Evolutionary conservation across 2,329 filamentous ascomycete species (phyloP), one percentile per base, ranked within the genome.

Genomic region (Penicillium sp.): DNA sequence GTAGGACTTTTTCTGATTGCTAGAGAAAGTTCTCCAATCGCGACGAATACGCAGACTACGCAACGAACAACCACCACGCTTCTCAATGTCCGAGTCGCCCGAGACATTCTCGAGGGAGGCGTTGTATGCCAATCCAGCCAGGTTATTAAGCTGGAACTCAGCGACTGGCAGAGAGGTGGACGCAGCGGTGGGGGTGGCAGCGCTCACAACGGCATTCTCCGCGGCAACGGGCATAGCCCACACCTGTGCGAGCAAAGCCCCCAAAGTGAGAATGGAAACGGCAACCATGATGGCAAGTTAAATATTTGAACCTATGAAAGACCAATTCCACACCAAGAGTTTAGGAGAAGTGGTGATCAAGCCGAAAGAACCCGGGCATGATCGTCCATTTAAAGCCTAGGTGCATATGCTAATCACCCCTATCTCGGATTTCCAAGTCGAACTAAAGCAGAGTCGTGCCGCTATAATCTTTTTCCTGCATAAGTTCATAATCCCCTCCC

Each of bases 1-100:
- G 65, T 82, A 83, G 7, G 69, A 69, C 23, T 71, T 70, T 54
- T 72, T 73, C 60, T 78, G 69, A 0, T 53, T 19, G 21, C 59
- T 51, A 6, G 72, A 70, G 42, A 79, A 72, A 4, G 71, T 42
- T 40, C 64, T 67, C 71, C 71, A 71, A 48, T 70, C 60, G 31
- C 67, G 67, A 51, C 67, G 67, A 23, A 69, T 43, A 7, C 63
- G 65, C 33, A 70, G 37, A 10, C 48, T 67, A 17, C 62, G 27
- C 35, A 54, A 21, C 2, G 59, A 59, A 41, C 65, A 68, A 9
- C 48, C 54, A 2, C 56, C 45, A 1, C 60, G 54, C 45, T 63
- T 53, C 19, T 54, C 35, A 21, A 23, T 42, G 6, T 48, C 38
- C 0, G 51, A 41, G 27, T 43, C 33, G 17, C n/a, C 38, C 6